Evolutionary conservation across 2,329 filamentous ascomycete genomes (phyloP).

Genomic region (Curvularia verruculosa): DNA sequence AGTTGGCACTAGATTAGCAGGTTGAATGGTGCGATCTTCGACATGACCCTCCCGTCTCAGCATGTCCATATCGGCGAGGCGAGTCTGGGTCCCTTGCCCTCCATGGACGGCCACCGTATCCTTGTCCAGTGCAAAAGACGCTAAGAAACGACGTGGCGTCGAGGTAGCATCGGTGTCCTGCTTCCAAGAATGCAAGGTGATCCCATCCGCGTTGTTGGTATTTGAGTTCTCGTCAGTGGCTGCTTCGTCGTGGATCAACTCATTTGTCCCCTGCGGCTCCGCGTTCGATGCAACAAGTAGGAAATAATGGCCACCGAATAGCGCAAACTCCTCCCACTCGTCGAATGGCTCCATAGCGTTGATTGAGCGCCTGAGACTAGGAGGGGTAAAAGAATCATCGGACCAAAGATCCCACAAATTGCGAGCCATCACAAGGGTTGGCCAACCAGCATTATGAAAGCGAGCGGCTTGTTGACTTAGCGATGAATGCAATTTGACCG

Average conservation of each 20-base stretch:
- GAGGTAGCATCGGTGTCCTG: slow-evolving; percentile 16
- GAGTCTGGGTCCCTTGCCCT: slow-evolving; percentile 56
- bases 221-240: slow-evolving; percentile 8
- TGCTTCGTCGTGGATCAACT: slow-evolving; percentile 10
- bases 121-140: slow-evolving; percentile 41
- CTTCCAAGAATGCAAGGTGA: slow-evolving; percentile 25
- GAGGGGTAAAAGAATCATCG: slow-evolving; percentile 67
- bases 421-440: slow-evolving; percentile 60
- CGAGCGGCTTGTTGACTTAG: slow-evolving; percentile 69
- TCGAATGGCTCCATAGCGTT: slow-evolving; percentile 84
- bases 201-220: slow-evolving; percentile 12
- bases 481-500: slow-evolving; percentile 72
- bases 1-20: slow-evolving; percentile 44
- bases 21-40: slow-evolving; percentile 27
- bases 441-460: slow-evolving; percentile 74
- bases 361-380: slow-evolving; percentile 64
- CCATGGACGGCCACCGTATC: slow-evolving; percentile 51
- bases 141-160: slow-evolving; percentile 49
- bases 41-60: slow-evolving; percentile 36
- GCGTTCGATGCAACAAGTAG: slow-evolving; percentile 68
- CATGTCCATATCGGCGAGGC: slow-evolving; percentile 55
- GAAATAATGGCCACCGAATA: slow-evolving; percentile 86
- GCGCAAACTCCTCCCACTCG: slow-evolving; percentile 92
- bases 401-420: slow-evolving; percentile 87
- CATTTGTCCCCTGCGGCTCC: slow-evolving; percentile 19